Percentiles rank a stretch among this genome's conserved stretches.
Evolutionary conservation across 176 grass and related monocot genomes (phyloP).

Genomic region (Avena insularis): DNA sequence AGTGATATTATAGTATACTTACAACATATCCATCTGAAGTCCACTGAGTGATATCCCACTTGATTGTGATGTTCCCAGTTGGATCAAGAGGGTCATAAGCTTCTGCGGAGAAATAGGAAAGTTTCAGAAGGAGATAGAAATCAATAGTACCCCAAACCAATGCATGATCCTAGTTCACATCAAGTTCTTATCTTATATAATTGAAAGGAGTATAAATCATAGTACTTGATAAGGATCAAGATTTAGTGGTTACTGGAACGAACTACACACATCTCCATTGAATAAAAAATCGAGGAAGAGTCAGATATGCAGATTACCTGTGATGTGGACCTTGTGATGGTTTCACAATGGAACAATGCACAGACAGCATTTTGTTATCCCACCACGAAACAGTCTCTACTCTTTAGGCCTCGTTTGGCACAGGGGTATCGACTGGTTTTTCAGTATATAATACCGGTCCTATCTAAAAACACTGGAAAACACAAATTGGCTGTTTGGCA

Average conservation of each 20-base stretch:
- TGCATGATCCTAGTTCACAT: neutral
- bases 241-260: neutral
- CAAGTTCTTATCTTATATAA: neutral
- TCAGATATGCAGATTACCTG: neutral
- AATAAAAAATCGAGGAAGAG: neutral
- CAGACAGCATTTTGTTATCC: neutral
- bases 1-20: conserved; percentile 40
- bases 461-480: too few relatives aligned
- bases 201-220: neutral
- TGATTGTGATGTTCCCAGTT: conserved; percentile 83
- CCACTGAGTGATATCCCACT: conserved; percentile 85
- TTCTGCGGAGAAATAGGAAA: conserved; percentile 51
- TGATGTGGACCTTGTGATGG: neutral
- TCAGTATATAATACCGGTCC: too few relatives aligned
- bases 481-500: too few relatives aligned
- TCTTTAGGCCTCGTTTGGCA: too few relatives aligned
- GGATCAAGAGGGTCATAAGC: conserved; percentile 84
- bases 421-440: too few relatives aligned
- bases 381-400: too few relatives aligned
- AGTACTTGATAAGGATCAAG: neutral
- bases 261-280: neutral
- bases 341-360: neutral
- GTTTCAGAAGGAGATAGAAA: neutral
- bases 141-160: too few relatives aligned
- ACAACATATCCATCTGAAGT: conserved; percentile 86